These are phyloP conservation scores for Melaleuca alternifolia DNA, from an alignment of 345 rosid genomes.

Conservation along the genomic window DNA sequence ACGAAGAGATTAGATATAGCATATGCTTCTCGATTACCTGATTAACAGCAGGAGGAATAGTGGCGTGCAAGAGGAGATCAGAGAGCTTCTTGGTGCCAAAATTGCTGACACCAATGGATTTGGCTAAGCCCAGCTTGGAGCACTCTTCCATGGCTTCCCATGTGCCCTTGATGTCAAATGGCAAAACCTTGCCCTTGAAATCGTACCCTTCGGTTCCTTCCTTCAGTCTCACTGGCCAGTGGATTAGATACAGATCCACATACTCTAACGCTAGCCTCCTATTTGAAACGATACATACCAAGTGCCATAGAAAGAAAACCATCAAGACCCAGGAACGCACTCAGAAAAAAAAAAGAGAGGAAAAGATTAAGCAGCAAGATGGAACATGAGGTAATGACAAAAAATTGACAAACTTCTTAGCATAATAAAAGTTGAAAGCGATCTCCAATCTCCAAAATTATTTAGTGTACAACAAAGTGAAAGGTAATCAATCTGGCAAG, in stretches of 20 bases:
- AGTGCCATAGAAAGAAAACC: not conserved
- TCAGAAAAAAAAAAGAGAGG: not conserved
- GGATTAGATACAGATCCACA: constrained; percentile 30
- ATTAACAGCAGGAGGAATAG: constrained; percentile 15
- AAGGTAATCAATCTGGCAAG: not conserved
- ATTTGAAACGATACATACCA: not conserved
- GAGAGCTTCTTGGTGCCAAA: constrained; percentile 11
- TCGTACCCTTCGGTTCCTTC: not conserved
- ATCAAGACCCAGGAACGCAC: not conserved
- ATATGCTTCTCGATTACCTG: constrained; percentile 5
- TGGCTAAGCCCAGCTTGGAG: constrained; percentile 9
- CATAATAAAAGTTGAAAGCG: not conserved
- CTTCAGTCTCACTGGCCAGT: constrained; percentile 24
- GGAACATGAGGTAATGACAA: not conserved
- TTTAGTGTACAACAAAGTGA: not conserved
- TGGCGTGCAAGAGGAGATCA: not conserved
- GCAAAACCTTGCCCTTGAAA: constrained; percentile 2
- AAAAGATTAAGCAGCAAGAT: not conserved
- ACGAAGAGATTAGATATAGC: not conserved
- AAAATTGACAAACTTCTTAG: not conserved
- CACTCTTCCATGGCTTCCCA: constrained; percentile 31
- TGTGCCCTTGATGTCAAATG: constrained; percentile 8
- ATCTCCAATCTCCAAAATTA: not conserved
- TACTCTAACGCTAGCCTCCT: constrained; percentile 31
- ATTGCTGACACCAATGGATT: constrained; percentile 27